Percentiles rank a stretch among this genome's conserved stretches.
Evolutionary conservation across 257 asterid genomes (phyloP).

Genomic region (Solanum boliviense): DNA sequence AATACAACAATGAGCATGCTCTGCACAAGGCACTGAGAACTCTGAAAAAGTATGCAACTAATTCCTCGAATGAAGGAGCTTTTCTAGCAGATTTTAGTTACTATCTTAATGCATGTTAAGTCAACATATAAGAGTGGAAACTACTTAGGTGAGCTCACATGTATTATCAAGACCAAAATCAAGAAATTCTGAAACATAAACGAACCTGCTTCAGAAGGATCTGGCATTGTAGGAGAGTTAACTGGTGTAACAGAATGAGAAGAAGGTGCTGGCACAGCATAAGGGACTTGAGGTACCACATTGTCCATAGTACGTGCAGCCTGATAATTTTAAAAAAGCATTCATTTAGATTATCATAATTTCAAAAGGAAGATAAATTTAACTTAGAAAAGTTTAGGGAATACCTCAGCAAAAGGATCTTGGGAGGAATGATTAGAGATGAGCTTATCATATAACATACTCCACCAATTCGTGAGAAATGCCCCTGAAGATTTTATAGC

Average conservation of each 20-base stretch:
- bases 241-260: background rate
- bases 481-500: slow-evolving; percentile 14
- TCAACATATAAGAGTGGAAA: background rate
- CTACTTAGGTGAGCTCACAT: background rate
- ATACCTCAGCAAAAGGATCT: slow-evolving; percentile 1
- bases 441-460: slow-evolving; percentile 23
- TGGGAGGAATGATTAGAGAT: background rate
- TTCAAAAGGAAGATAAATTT: background rate
- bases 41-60: background rate
- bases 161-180: background rate
- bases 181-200: background rate
- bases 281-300: background rate
- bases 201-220: background rate
- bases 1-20: background rate
- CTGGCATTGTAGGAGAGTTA: background rate
- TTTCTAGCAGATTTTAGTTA: background rate
- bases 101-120: background rate
- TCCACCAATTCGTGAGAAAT: slow-evolving; percentile 44
- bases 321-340: background rate
- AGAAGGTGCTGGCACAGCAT: background rate
- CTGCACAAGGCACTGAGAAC: background rate
- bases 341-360: background rate
- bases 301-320: background rate
- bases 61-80: background rate
- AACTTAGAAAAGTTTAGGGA: background rate